phyloP scores from a whole-genome alignment of 78 protist species.

The Thecamonas trahens region DNA sequence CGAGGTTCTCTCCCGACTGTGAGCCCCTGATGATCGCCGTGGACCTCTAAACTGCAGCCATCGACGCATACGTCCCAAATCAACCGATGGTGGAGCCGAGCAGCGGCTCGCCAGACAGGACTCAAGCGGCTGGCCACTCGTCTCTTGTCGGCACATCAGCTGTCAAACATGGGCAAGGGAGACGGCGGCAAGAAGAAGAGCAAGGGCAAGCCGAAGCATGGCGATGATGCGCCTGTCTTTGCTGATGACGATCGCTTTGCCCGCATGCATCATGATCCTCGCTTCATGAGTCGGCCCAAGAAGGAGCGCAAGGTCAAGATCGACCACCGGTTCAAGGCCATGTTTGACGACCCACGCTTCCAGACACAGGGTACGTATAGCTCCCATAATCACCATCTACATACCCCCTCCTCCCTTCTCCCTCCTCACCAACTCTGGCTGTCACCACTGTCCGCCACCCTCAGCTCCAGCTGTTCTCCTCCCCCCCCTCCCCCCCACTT shows the following conservation, averaged over 20 bases:
- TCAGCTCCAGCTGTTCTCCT: background rate
- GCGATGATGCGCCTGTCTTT: background rate
- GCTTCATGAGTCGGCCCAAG: background rate
- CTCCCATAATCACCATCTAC: background rate
- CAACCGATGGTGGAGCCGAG: no score
- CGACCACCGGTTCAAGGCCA: slow-evolving; percentile 5
- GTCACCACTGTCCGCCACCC: background rate
- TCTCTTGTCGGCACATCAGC: no score
- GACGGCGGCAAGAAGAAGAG: background rate
- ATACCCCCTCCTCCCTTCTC: background rate
- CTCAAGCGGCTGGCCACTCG: no score
- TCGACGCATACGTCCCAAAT: no score
- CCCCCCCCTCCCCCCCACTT: background rate
- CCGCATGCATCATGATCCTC: slow-evolving; percentile 1
- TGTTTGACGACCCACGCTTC: background rate
- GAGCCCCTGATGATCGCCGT: no score
- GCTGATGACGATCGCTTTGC: background rate
- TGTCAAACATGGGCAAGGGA: background rate
- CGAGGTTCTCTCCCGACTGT: no score
- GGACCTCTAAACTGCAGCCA: no score
- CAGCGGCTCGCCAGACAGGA: no score
- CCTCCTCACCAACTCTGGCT: background rate
- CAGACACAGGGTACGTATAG: background rate
- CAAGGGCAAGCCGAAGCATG: background rate
- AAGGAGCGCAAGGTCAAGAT: background rate